Base-by-base conservation (phyloP, 2,329 filamentous ascomycete species). In the Monosporascus sp. region DNA sequence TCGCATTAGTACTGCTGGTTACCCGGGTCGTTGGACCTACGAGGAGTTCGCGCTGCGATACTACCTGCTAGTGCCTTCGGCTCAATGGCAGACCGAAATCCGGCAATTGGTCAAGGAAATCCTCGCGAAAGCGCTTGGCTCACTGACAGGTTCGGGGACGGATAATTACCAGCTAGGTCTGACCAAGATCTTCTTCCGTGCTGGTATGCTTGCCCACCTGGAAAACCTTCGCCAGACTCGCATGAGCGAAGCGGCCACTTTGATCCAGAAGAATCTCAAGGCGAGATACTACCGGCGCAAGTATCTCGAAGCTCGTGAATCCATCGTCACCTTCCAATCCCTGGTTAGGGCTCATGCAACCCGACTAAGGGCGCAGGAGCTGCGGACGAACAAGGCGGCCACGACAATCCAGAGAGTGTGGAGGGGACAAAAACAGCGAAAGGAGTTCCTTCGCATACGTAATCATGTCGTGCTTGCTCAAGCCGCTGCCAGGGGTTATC, bases 151-250 rank as follows among this genome's bases (percentile, higher is more conserved):
- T 55, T 83, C 87, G 62, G 87, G 87, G 48, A 74, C 86, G 51
- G 94, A 97, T 76, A 99, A 96, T 74, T 99, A 97, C 69, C 94
- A 99, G 74, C 83, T 99, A 59, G 94, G 94, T 74, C 78, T 97
- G 60, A 97, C 93, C 50, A 99, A 99, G 77, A 97, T 99, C 68
- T 99, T 99, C 77, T 99, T 99, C 85, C 88, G 94, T 56, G 94
- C 94, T 52, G 94, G 94, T 72, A 99, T 99, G 94, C 86, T 99
- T 63, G 94, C 94, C 7, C 97, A 97, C 76, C 78, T 99, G 49
- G 94, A 99, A 74, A 97, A 97, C 62, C 79, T 97, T 60, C 86
- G 94, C 55, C 97, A 94, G 14, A 90, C 81, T 60, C 86, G 92
- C 55, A 80, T 99, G 68, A 97, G 96, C 68, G 89, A 91, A 61